Evolutionary conservation across 768 basidiomycete genomes (phyloP).

Genomic region (Flagelloscypha sp.): DNA sequence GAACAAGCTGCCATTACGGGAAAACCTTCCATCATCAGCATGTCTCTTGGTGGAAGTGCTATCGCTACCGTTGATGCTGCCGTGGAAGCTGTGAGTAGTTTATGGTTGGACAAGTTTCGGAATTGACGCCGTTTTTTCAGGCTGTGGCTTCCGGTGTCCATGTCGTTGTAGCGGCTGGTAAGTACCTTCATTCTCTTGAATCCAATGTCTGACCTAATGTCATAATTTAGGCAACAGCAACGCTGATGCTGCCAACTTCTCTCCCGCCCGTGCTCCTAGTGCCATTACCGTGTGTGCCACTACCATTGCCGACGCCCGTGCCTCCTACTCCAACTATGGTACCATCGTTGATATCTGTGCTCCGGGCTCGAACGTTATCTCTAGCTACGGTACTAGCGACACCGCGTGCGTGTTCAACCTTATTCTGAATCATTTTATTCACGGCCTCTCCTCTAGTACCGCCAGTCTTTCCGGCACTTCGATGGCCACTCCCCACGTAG

Average conservation of each 20-base stretch:
- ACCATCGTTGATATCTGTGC: conserved; percentile 31
- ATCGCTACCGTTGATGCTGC: conserved; percentile 24
- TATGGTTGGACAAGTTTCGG: too few relatives aligned
- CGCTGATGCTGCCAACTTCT: conserved; percentile 20
- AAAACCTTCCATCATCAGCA: conserved; percentile 26
- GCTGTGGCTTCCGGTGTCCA: conserved; percentile 23
- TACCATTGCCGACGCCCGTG: conserved; percentile 26
- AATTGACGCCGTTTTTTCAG: too few relatives aligned
- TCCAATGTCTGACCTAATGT: too few relatives aligned
- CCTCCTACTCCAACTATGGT: conserved; percentile 33
- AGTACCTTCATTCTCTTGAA: too few relatives aligned
- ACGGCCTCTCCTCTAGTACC: too few relatives aligned
- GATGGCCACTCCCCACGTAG: conserved; percentile 31
- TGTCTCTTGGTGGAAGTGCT: conserved; percentile 27
- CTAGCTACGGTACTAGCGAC: conserved; percentile 22
- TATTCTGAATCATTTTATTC: too few relatives aligned
- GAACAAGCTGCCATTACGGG: conserved; percentile 13
- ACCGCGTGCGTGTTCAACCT: conserved; percentile 12
- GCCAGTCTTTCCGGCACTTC: conserved; percentile 19
- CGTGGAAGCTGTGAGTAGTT: conserved; percentile 18
- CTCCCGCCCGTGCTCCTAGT: conserved; percentile 26
- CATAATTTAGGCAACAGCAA: conserved; percentile 30
- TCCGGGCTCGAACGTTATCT: conserved; percentile 27
- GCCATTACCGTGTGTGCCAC: conserved; percentile 33
- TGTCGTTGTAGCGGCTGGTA: too few relatives aligned